phyloP scores from a whole-genome alignment of 1,139 yeast genomes.

The Taphrina wiesneri region DNA sequence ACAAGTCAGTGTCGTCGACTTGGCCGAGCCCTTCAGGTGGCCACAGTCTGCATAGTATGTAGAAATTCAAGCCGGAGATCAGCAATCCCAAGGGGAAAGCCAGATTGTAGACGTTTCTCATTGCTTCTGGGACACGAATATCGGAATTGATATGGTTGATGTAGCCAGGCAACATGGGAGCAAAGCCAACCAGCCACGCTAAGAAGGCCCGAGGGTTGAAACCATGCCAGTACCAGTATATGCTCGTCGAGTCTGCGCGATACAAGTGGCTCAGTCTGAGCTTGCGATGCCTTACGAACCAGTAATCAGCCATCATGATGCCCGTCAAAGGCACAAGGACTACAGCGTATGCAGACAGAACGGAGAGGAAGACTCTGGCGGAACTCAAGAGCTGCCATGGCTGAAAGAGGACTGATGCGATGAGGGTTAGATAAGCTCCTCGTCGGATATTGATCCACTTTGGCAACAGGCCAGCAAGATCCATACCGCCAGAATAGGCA shows the following conservation, averaged over 20 bases:
- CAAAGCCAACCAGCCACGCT: conserved; percentile 71
- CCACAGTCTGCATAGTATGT: conserved; percentile 46
- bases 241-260: conserved; percentile 49
- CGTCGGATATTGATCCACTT: conserved; percentile 55
- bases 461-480: conserved; percentile 59
- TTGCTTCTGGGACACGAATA: background rate
- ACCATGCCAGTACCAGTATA: conserved; percentile 60
- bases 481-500: conserved; percentile 62
- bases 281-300: conserved; percentile 41
- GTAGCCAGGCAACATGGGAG: conserved; percentile 70
- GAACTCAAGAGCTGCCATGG: conserved; percentile 49
- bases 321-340: conserved; percentile 47
- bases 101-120: conserved; percentile 13
- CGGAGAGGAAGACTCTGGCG: conserved; percentile 45
- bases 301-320: conserved; percentile 41
- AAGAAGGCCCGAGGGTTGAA: conserved; percentile 73
- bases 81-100: conserved; percentile 45
- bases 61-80: conserved; percentile 49
- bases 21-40: conserved; percentile 48
- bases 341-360: conserved; percentile 46
- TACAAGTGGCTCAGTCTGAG: conserved; percentile 62
- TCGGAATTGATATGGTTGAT: conserved; percentile 14
- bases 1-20: conserved; percentile 49
- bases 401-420: conserved; percentile 22
- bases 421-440: conserved; percentile 33